Conservation (phyloP, 495 filamentous ascomycete genomes). For the Lasiosphaeria hispida region DNA sequence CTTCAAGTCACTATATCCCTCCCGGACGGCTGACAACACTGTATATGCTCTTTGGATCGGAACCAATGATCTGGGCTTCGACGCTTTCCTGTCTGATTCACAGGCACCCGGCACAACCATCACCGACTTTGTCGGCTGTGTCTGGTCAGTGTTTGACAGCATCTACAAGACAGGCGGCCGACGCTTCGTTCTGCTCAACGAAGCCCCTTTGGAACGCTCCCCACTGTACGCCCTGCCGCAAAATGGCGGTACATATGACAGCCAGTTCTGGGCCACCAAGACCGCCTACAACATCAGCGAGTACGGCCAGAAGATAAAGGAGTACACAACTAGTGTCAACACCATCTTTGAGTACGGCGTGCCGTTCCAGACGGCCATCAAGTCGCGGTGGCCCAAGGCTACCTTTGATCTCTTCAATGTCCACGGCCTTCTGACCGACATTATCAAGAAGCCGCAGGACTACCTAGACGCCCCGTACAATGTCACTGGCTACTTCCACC, state of each 20-base stretch:
- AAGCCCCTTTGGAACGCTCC: conserved; percentile 58
- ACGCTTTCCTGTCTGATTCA: conserved; percentile 61
- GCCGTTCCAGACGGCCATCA: conserved; percentile 52
- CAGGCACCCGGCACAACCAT: conserved; percentile 58
- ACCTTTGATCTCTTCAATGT: conserved; percentile 64
- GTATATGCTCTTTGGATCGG: conserved; percentile 77
- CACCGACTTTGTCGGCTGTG: conserved; percentile 61
- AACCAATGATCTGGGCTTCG: conserved; percentile 68
- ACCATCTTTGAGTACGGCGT: conserved; percentile 60
- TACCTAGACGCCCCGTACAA: conserved; percentile 66
- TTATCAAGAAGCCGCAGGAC: conserved; percentile 54
- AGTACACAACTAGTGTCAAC: conserved; percentile 60
- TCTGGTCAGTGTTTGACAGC: conserved; percentile 55
- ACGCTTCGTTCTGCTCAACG: conserved; percentile 67
- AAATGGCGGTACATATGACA: conserved; percentile 48
- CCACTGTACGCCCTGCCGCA: conserved; percentile 57
- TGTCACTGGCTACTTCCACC: conserved; percentile 53
- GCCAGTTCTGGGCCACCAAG: conserved; percentile 61
- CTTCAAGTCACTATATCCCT: conserved; percentile 50
- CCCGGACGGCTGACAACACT: conserved; percentile 53
- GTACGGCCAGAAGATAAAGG: conserved; percentile 55
- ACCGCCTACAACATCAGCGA: conserved; percentile 45
- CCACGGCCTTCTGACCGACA: conserved; percentile 60
- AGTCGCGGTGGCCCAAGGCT: conserved; percentile 56
- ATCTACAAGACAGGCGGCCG: conserved; percentile 64